Evolutionary conservation across 116 monocot genomes (phyloP), one percentile per base, ranked within the genome.

Genomic region (Papilionanthe hybrid): DNA sequence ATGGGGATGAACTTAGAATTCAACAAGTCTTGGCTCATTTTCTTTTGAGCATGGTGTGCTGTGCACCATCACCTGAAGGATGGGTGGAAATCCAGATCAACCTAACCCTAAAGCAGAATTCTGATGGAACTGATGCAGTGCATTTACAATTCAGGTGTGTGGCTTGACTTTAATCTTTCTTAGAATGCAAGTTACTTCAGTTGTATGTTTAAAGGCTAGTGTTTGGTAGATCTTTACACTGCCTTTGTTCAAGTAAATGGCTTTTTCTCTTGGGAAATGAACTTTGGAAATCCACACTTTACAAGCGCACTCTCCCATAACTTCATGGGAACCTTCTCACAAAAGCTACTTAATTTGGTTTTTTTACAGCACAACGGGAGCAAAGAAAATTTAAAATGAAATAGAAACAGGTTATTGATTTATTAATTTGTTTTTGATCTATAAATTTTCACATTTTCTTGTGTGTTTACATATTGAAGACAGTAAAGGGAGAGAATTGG

Each of bases 1-100:
- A 76, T 83, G 96, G 93, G 78, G 96, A 96, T 86, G 90, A 93
- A 87, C 83, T 79, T 30, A 87, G 96, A 85, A 83, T 93, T 74
- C 96, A 92, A 74, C 96, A 96, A 85, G 86, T 90, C 23, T 75
- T 96, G 67, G 84, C 92, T 63, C 90, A 93, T 78, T 96, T 90
- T 79, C 85, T 93, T 78, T 78, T 90, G 47, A 93, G 84, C 78
- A 96, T 92, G 83, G 92, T 93, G 74, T 86, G 78, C 9, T 88
- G 78, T 85, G 89, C 96, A 58, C 92, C 96, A 42, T 79, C 89
- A 43, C 87, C 88, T 20, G 85, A 86, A 42, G 90, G 96, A 78
- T 96, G 96, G 93, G 90, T 93, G 58, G 93, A 96, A 78, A 88
- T 96, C 69, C 93, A 93, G 79, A 90, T 90, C 41, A 86, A 84